Evolutionary conservation across 139 green algal species (phyloP).

Genomic region (Haematococcus lacustris): DNA sequence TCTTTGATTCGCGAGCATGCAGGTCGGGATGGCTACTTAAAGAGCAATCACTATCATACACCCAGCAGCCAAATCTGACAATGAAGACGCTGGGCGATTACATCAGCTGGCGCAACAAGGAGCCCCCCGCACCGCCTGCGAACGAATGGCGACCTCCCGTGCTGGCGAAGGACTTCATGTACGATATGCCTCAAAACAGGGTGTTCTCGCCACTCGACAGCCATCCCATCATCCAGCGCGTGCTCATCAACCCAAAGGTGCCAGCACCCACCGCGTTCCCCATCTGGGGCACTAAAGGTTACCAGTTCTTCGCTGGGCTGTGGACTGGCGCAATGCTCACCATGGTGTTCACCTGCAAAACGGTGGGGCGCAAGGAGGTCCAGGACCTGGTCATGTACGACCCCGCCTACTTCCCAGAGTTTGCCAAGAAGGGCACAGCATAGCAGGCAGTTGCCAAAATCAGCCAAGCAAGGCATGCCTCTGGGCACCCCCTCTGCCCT

Average conservation of each 20-base stretch:
- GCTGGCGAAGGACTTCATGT: slow-evolving; percentile 14
- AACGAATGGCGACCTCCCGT: slow-evolving; percentile 33
- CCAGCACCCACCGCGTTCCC: slow-evolving; percentile 3
- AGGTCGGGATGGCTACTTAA: too few species aligned
- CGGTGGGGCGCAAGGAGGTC: slow-evolving; percentile 34
- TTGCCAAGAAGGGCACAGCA: slow-evolving; percentile 13
- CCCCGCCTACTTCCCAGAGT: slow-evolving; percentile 32
- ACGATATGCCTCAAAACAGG: slow-evolving; percentile 33
- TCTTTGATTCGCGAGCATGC: too few species aligned
- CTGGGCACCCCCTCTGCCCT: too few species aligned
- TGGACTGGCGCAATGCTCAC: slow-evolving; percentile 37
- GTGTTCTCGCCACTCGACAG: slow-evolving; percentile 24
- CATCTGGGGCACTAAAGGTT: slow-evolving; percentile 25
- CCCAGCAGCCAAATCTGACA: too few species aligned
- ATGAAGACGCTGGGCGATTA: slow-evolving; percentile 42
- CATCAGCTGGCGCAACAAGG: slow-evolving; percentile 15
- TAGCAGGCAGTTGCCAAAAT: too few species aligned
- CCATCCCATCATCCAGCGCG: slow-evolving; percentile 36
- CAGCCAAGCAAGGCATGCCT: too few species aligned
- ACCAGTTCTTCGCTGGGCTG: slow-evolving; percentile 36
- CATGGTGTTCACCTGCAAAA: slow-evolving; percentile 38
- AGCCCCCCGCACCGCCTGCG: neutral
- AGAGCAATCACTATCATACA: too few species aligned
- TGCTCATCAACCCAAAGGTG: slow-evolving; percentile 29
- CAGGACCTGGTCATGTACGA: slow-evolving; percentile 38